Base-by-base conservation (phyloP, 2,329 filamentous ascomycete genomes). In the Sclerotinia glacialis region DNA sequence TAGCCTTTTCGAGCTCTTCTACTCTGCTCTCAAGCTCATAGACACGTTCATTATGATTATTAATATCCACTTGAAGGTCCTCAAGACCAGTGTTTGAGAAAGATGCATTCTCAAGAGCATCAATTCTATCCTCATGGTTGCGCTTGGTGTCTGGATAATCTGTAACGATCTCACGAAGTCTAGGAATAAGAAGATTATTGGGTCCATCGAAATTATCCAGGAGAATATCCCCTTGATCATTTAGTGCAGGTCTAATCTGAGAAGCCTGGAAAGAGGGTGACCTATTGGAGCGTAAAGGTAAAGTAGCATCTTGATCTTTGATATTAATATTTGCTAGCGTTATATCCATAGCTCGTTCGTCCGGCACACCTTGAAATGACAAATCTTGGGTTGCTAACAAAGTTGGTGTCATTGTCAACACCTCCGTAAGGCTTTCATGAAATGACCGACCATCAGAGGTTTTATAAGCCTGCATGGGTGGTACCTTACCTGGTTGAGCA, bases 81-180 rank as follows among this genome's bases (percentile, higher is more conserved):
- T 92, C 89, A 58, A 89, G 83, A n/a, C 83, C 83, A 23, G 83
- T 81, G 53, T 85, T 82, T 31, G 86, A 86, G 72, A 92, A 91
- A 0, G 89, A 92, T 1, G 84, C 80, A 61, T 83, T 90, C 77
- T 94, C 91, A 7, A 93, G 80, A 65, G 81, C 80, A 59, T 91
- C 88, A 16, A 94, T 76, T 1, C 91, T 86, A 63, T 84, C 81
- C 47, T 86, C 86, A 67, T 92, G 85, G 23, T 75, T 72, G 28
- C 69, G 65, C 23, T 72, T 70, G 40, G 69, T 72, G 11, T 66
- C 70, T 7, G 73, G 72, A 61, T 69, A 73, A 21, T 72, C 69
- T 16, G 70, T 53, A 16, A 73, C 65, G 31, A 76, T 67, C 40
- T 67, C 68, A 53, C 68, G 67, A 50, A 76, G 68, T 55, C 69